Base-by-base conservation (phyloP, 192 early-diverging fungal species). In the Coemansia sp. region DNA sequence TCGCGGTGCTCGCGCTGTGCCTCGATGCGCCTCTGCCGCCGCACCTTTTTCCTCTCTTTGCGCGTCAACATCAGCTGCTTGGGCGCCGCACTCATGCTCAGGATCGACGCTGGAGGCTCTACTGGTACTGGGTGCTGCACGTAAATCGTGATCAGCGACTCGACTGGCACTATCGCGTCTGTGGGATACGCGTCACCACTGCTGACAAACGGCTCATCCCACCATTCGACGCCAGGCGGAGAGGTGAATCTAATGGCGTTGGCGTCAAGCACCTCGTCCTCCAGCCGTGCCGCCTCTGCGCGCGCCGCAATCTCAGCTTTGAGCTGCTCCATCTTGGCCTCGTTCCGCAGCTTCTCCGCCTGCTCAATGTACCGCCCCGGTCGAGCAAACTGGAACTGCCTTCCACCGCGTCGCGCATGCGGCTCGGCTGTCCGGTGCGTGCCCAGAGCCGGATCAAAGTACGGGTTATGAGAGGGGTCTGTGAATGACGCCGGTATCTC, bases 141-240 rank as follows among this genome's bases (percentile, higher is more conserved):
- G 52, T 80, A 74, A 11, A 76, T 40, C 5, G 70, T 56, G 3
- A 80, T 56, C 32, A 76, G 62, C 35, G 70, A 97, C 71, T 42
- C 91, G 10, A 70, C 33, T n/a, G 84, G 73, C 0, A 83, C 72
- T 1, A 72, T 60, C 18, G 72, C 63, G 19, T 87, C 72, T 40
- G 82, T 80, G 33, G 84, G 85, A 74, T 97, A 98, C 8, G 82
- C 75, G 7, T 32, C 29, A 42, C 83, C 84, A 65, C 91, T 84
- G 2, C 79, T 67, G 12, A 90, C 81, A 21, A 98, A 83, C 11
- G 88, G 90, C 33, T 84, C 86, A 83, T 99, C 97, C 97, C 97
- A 99, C 97, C 97, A 99, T 73, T 99, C 97, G 10, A 91, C 85
- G 2, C 57, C 79, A 0, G 95, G 91, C 21, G 93, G 90, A 43